Evolutionary conservation across 2,329 filamentous ascomycete genomes (phyloP), one percentile per base, ranked within the genome.

Genomic region (Exserohilum rostratum): DNA sequence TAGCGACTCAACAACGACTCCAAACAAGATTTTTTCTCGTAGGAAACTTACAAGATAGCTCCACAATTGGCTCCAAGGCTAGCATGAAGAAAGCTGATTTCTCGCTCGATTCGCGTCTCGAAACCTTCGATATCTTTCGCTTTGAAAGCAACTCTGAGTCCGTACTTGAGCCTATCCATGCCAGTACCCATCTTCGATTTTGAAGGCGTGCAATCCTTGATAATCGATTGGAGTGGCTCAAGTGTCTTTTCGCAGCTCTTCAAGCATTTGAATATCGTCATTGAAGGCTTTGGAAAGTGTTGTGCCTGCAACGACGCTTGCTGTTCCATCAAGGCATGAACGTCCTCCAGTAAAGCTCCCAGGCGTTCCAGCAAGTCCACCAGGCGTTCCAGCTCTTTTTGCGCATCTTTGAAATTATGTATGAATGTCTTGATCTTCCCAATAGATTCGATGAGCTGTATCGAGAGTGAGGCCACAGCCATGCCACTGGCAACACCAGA

Each of bases 401-500:
- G 46, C 6, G 61, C 58, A 13, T 54, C 55, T 39, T 59, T 64
- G 2, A 56, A 51, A 5, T 57, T 43, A 9, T 35, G 30, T 5
- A 60, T 35, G 17, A 59, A 61, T 3, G 49, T 40, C 20, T 50
- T 45, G 39, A 61, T 60, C 5, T 13, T 53, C 7, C 18, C 25
- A 3, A 62, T 37, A 5, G 56, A 52, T 2, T 62, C 25, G 4
- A 65, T 30, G n/a, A 64, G 60, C 30, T 65, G 61, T 22, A 65
- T 25, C 0, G 57, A 48, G 1, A 65, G 42, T 3, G 61, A 65
- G 9, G 48, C 49, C 17, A 61, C 58, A 34, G 62, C 56, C 25
- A 62, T 60, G 51, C 56, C 56, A 30, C 61, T 61, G 13, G 63
- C 57, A 9, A 50, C 59, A 6, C 44, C 57, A 12, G 61, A 61